phyloP scores from a whole-genome alignment of 306 rosid genomes.

The Aeschynomene evenia region DNA sequence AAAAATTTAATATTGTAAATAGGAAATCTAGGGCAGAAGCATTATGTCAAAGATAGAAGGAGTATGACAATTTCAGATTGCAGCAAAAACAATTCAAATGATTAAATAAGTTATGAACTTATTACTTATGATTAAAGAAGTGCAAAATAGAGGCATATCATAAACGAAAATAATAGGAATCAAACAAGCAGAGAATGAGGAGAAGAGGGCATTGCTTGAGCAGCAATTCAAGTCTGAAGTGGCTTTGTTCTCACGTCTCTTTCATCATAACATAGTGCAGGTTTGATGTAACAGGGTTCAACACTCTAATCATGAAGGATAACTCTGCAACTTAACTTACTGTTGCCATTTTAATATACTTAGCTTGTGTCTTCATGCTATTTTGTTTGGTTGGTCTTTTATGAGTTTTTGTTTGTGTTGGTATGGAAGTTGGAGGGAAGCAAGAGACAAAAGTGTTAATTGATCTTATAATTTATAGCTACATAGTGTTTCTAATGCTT shows the following conservation, averaged over 20 bases:
- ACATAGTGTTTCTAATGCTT: background rate
- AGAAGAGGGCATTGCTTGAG: conserved; percentile 69
- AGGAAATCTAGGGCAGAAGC: no score
- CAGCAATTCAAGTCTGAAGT: conserved; percentile 93
- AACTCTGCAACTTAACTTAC: background rate
- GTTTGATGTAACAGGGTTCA: no score
- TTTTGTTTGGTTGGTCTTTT: conserved; percentile 2
- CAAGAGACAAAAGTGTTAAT: background rate
- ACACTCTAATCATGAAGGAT: background rate
- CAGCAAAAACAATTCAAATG: no score
- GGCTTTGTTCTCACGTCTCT: conserved; percentile 87
- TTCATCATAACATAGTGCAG: conserved; percentile 95
- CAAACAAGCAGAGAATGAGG: conserved; percentile 63
- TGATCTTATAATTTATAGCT: background rate
- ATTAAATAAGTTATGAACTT: no score
- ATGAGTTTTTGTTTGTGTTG: background rate
- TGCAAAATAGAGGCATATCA: no score
- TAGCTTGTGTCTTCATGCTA: conserved; percentile 17
- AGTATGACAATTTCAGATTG: no score
- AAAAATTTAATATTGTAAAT: no score
- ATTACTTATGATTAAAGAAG: no score
- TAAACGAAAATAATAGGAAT: no score
- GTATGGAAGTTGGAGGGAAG: background rate
- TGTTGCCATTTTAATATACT: background rate
- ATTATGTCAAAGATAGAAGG: no score